Percentiles rank a stretch among this genome's conserved stretches.
phyloP scores from a whole-genome alignment of 768 basidiomycete genomes.

The Termitomyces bulborhizus region DNA sequence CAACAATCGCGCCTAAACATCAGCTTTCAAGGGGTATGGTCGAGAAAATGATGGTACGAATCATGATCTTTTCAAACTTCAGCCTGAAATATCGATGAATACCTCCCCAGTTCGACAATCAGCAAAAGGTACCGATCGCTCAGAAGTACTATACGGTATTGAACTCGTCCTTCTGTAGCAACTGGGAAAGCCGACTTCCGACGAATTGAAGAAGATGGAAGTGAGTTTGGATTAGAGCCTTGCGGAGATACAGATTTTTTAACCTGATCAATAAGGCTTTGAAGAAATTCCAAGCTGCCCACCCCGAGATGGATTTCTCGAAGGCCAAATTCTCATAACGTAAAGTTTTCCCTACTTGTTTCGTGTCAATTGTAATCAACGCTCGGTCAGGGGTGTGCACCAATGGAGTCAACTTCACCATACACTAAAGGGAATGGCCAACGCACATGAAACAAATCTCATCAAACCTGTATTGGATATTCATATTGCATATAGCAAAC shows the following conservation, averaged over 20 bases:
- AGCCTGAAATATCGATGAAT: background rate
- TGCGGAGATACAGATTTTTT: background rate
- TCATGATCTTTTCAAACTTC: background rate
- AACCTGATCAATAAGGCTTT: conserved; percentile 47
- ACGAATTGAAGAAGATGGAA: conserved; percentile 91
- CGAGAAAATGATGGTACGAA: conserved; percentile 98
- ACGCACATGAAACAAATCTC: background rate
- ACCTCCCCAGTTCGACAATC: conserved; percentile 62
- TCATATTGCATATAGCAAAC: background rate
- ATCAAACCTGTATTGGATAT: background rate
- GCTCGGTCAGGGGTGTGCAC: background rate
- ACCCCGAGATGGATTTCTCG: conserved; percentile 94
- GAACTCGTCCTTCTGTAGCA: conserved; percentile 41
- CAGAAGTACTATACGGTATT: background rate
- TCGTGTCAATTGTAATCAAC: background rate
- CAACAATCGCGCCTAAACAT: background rate
- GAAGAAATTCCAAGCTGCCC: conserved; percentile 81
- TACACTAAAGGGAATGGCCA: background rate
- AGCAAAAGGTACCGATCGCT: conserved; percentile 49
- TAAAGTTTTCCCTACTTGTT: background rate
- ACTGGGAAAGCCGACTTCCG: conserved; percentile 94
- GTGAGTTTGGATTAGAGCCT: conserved; percentile 26
- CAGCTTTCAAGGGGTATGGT: conserved; percentile 75
- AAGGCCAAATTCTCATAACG: conserved; percentile 71
- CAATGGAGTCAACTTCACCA: background rate